A percentile compares a stretch with the other conserved stretches of the same genome.
Conservation (phyloP, 2,329 filamentous ascomycete species). For the Cladophialophora bantiana region DNA sequence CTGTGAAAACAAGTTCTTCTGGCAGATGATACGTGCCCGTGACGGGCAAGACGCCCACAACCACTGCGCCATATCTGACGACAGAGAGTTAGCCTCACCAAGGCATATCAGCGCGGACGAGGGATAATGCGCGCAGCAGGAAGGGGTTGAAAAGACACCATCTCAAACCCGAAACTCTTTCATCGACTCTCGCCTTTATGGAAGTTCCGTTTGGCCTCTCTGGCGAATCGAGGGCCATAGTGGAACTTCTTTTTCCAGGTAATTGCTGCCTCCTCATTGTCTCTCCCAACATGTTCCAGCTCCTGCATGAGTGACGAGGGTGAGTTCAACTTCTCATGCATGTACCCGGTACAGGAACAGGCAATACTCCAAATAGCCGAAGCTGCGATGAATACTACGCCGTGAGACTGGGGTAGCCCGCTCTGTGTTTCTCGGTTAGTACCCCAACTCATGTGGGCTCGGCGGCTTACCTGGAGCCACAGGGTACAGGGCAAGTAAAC, state of each 20-base stretch:
- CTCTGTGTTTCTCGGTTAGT: not conserved
- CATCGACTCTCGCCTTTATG: too few species aligned
- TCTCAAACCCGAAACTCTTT: too few species aligned
- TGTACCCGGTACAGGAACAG: not conserved
- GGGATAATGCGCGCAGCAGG: too few species aligned
- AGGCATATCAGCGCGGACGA: not conserved
- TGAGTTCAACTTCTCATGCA: slow-evolving; percentile 4
- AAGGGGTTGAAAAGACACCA: too few species aligned
- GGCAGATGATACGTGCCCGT: not conserved
- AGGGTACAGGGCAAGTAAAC: not conserved
- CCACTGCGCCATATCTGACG: not conserved
- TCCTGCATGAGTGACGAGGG: not conserved
- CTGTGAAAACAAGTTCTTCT: not conserved
- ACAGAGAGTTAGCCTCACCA: not conserved
- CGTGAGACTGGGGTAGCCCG: not conserved
- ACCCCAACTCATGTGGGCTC: not conserved
- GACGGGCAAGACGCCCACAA: not conserved
- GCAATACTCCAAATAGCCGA: slow-evolving; percentile 7
- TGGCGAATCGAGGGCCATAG: too few species aligned
- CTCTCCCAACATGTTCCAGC: not conserved
- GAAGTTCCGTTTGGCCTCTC: too few species aligned
- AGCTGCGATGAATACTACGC: slow-evolving; percentile 6
- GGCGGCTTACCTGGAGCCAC: not conserved
- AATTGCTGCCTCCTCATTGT: slow-evolving; percentile 6
- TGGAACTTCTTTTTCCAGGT: not conserved